Evolutionary conservation across 306 rosid genomes (phyloP).

Genomic region (Cucurbita pepo): DNA sequence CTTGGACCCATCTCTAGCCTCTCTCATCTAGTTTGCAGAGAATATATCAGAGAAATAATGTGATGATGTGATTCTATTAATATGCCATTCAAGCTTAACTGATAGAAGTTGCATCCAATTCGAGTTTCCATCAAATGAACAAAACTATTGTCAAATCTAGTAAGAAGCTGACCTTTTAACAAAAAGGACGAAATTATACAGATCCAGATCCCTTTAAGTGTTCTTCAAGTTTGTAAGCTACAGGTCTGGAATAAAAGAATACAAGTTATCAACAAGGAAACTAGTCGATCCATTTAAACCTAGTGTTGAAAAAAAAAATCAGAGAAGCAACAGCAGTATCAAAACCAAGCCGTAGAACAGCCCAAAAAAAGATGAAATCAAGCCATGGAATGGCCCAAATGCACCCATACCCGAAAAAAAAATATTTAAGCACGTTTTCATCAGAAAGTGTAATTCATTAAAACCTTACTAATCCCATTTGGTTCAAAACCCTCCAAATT

Average conservation of each 20-base stretch:
- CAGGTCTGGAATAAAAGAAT: background rate
- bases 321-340: background rate
- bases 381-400: background rate
- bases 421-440: background rate
- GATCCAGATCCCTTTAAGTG: background rate
- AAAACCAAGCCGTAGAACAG: background rate
- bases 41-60: background rate
- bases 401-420: background rate
- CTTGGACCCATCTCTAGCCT: slow-evolving; percentile 33
- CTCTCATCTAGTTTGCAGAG: slow-evolving; percentile 44
- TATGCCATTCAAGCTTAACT: background rate
- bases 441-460: background rate
- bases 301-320: background rate
- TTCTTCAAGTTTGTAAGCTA: background rate
- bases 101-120: background rate
- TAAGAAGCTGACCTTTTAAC: slow-evolving; percentile 3
- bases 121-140: background rate
- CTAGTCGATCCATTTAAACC: background rate
- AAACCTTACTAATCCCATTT: background rate
- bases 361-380: background rate
- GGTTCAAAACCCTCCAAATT: background rate
- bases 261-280: background rate
- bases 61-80: background rate
- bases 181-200: background rate
- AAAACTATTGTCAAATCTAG: background rate